Evolutionary conservation across 2,329 filamentous ascomycete species (phyloP).

Genomic region (Arthrobotrys megalospora): DNA sequence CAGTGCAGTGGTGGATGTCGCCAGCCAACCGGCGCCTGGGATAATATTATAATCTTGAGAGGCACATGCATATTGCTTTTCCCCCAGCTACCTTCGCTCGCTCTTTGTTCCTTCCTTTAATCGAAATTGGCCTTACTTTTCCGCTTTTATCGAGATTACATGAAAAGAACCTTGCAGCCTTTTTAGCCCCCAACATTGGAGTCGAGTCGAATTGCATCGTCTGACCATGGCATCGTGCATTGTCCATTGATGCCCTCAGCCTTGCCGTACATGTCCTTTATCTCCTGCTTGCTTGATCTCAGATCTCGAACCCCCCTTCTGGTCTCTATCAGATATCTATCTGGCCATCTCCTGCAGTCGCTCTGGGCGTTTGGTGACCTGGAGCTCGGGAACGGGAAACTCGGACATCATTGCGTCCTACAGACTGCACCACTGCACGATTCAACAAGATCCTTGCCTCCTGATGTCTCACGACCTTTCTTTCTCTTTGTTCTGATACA

Average conservation of each 20-base stretch:
- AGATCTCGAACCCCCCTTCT: not conserved
- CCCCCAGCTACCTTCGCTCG: constrained; percentile 18
- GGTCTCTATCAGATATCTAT: not conserved
- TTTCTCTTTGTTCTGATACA: constrained; percentile 48
- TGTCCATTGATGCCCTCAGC: not conserved
- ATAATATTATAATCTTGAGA: not conserved
- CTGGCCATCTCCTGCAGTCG: not conserved
- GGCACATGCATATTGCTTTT: constrained; percentile 25
- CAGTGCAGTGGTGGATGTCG: not conserved
- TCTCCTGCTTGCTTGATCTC: constrained; percentile 1
- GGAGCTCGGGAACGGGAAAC: constrained; percentile 17
- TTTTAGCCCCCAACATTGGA: constrained; percentile 28
- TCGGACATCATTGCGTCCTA: not conserved
- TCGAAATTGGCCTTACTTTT: constrained; percentile 52
- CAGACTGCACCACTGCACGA: constrained; percentile 5
- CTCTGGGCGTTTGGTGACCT: constrained; percentile 10
- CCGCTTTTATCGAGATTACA: constrained; percentile 59
- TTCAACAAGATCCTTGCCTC: constrained; percentile 45
- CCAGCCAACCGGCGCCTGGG: constrained; percentile 5
- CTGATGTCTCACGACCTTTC: constrained; percentile 54
- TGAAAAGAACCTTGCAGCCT: constrained; percentile 6
- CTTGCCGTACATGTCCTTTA: constrained; percentile 5
- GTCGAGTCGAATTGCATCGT: constrained; percentile 12
- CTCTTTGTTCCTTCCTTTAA: constrained; percentile 31
- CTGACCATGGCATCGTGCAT: constrained; percentile 24